These are phyloP conservation scores for Fusarium fujikuroi DNA, from an alignment of 2,329 filamentous ascomycete genomes.

Conservation along the genomic window DNA sequence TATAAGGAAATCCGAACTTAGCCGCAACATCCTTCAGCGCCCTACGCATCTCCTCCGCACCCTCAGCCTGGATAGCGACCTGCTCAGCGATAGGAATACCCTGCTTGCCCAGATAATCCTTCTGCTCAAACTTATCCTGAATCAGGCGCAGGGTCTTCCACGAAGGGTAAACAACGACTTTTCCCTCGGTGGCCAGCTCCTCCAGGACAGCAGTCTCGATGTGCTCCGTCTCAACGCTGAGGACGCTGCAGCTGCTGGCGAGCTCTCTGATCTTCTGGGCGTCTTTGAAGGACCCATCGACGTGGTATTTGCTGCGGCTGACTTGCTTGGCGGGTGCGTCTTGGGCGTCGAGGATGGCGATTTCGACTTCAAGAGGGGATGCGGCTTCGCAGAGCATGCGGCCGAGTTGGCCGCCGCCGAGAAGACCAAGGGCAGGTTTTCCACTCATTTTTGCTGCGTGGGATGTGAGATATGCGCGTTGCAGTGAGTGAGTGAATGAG, in stretches of 20 bases:
- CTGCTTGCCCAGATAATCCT: constrained; percentile 76
- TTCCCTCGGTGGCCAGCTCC: constrained; percentile 76
- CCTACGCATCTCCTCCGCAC: constrained; percentile 65
- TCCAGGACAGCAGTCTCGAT: constrained; percentile 90
- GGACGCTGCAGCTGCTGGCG: constrained; percentile 79
- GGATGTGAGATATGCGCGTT: not conserved
- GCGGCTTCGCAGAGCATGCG: constrained; percentile 96
- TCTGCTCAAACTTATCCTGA: constrained; percentile 94
- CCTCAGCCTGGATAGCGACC: constrained; percentile 65
- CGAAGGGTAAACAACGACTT: constrained; percentile 74
- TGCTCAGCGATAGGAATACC: constrained; percentile 80
- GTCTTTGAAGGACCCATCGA: constrained; percentile 90
- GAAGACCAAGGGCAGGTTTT: constrained; percentile 55
- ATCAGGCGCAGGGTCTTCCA: constrained; percentile 89
- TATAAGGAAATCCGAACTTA: constrained; percentile 82
- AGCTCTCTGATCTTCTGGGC: constrained; percentile 80
- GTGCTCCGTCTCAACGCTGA: constrained; percentile 96
- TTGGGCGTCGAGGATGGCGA: constrained; percentile 81
- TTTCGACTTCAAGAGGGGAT: constrained; percentile 75
- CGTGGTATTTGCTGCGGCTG: constrained; percentile 77
- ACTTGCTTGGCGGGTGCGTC: constrained; percentile 87
- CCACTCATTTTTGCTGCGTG: not conserved
- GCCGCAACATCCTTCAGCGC: constrained; percentile 72
- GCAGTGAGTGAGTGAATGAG: not conserved
- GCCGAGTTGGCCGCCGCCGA: constrained; percentile 80